Base-by-base conservation (phyloP, 1,284 basidiomycete species). In the Wolfiporia cocos region DNA sequence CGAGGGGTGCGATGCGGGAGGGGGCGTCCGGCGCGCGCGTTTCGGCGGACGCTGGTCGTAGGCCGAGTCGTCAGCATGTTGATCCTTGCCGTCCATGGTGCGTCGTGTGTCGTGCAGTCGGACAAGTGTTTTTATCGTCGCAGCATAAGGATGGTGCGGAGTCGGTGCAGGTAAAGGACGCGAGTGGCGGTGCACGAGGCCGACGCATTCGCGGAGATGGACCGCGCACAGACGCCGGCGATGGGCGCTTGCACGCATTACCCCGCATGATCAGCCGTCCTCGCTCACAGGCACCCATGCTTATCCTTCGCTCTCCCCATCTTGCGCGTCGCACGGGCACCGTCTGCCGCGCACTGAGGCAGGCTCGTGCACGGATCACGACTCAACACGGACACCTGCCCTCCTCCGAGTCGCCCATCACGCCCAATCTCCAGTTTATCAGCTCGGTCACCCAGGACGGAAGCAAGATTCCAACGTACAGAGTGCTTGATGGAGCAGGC, bases 401-500 rank as follows among this genome's bases (percentile, higher is more conserved):
- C 0, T 74, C 73, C 18, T 76, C 83, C 1, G 71, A 66, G 37
- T 84, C 82, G 0, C 78, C 82, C 15, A 75, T 90, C 30, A 77
- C 78, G 3, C 62, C 84, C 10, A 76, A 73, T 44, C 71, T 86
- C 38, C 64, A 78, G 37, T 90, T 89, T 70, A 82, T 89, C 70
- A 89, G 88, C 59, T 77, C 84, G 0, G 76, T 89, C 23, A 75
- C 74, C 30, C 68, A 68, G 17, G 72, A 73, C 32, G 70, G 73
- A 19, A 67, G 69, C 18, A 74, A 74, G 54, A 86, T 93, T 51
- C 87, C 90, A 7, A 89, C 88, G 1, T 93, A 81, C 64, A 74
- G 90, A 42, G 74, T 93, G 0, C 62, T 94, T 26, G 89, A 92
- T 64, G 84, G 87, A 34, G 67, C 76, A 46, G 90, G 90, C 3